Base-by-base conservation (phyloP, 495 filamentous ascomycete species). In the Penicillium coprophilum region DNA sequence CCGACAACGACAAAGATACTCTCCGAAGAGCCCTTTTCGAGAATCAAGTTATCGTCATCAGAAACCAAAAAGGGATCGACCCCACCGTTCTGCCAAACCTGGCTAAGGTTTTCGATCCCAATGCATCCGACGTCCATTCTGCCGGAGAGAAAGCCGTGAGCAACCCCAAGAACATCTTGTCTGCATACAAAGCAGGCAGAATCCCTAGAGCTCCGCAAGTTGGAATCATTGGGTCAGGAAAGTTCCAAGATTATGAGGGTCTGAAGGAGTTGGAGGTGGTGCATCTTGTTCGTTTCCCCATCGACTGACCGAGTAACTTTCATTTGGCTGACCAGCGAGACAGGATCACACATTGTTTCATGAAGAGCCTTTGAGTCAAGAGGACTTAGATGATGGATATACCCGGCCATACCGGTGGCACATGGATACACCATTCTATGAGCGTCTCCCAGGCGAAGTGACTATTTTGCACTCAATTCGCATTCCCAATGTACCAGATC, bases 121-220 rank as follows among this genome's bases (percentile, higher is more conserved):
- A 41, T n/a, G 49, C 59, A 1, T 57, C 59, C n/a, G 54, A 57
- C 28, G 34, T 57, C 28, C 55, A 57, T 19, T 57, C 55, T 2
- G 59, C 54, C 3, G 59, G 53, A 7, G 54, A 57, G 46, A 61
- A 61, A 44, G 54, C 59, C 12, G 53, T 61, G 4, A 57, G 54
- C 19, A 43, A 61, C 30, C 59, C 54, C 17, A 53, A 43, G 30
- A 57, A 61, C 24, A 57, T 61, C 17, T 24, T 61, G 11, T 61
- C 59, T 8, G 53, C 54, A n/a, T 61, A 57, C 36, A 57, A 61
- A 39, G 48, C 59, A 12, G 53, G 53, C 3, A 46, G 59, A 46
- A 61, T 61, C 32, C 59, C 55, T 10, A 52, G 27, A n/a, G 55
- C 55, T 21, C 55, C 47, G 1, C 55, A 57, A 6, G 55, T 57